Conservation (phyloP, 257 asterid genomes). For the Solanum sejunctum region DNA sequence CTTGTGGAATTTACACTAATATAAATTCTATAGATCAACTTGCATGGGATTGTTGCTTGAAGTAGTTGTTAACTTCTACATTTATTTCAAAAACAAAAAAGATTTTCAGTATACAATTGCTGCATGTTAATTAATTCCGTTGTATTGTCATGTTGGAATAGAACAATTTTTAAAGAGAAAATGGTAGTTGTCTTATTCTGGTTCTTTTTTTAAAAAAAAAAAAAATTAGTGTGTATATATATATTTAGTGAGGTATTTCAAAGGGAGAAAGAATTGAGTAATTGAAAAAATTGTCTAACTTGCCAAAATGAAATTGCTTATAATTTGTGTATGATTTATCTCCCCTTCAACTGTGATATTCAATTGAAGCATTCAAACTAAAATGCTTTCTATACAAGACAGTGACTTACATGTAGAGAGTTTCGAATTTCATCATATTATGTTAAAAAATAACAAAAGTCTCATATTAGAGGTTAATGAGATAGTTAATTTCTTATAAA, state of each 20-base stretch:
- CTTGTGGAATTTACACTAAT: conserved; percentile 25
- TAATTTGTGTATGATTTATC: neutral
- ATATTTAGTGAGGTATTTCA: neutral
- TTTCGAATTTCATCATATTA: too few relatives aligned
- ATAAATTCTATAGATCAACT: conserved; percentile 38
- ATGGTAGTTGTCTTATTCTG: neutral
- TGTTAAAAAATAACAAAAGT: too few relatives aligned
- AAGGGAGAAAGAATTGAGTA: neutral
- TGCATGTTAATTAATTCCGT: neutral
- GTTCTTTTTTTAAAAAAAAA: neutral
- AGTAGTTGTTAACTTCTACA: neutral
- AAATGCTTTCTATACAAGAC: neutral
- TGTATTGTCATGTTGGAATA: neutral
- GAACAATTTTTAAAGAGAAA: neutral
- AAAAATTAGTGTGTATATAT: too few relatives aligned
- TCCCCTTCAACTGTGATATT: neutral
- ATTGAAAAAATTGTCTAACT: neutral
- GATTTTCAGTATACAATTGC: neutral
- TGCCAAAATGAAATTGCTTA: neutral
- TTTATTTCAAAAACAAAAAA: too few relatives aligned
- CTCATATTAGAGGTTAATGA: too few relatives aligned
- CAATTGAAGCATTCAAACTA: neutral
- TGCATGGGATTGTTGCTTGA: conserved; percentile 45
- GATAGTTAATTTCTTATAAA: too few relatives aligned
- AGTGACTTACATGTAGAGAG: neutral